Evolutionary conservation across 2,329 filamentous ascomycete species (phyloP).

Genomic region (Talaromyces albobiverticillius): DNA sequence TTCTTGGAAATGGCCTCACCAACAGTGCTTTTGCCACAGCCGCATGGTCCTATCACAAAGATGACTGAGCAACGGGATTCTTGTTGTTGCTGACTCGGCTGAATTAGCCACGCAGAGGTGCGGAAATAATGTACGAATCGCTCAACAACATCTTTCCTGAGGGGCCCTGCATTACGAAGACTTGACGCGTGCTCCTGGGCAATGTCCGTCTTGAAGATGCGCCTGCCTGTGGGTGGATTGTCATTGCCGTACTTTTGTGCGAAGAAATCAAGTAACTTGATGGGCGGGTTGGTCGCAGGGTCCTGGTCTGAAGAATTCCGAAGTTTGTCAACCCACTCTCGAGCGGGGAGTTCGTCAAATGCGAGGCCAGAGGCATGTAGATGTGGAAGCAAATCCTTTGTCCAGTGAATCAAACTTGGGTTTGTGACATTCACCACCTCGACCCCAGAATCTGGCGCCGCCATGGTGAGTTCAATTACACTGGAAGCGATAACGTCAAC

Average conservation of each 20-base stretch:
- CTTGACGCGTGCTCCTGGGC: too few species aligned
- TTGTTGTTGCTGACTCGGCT: too few species aligned
- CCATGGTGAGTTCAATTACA: slow-evolving; percentile 20
- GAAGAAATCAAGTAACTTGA: slow-evolving; percentile 55
- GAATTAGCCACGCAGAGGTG: too few species aligned
- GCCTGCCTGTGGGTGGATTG: slow-evolving; percentile 16
- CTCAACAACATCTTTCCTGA: too few species aligned
- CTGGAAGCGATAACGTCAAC: slow-evolving; percentile 29
- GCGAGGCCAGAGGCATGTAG: slow-evolving; percentile 46
- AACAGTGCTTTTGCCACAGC: too few species aligned
- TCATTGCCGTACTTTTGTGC: slow-evolving; percentile 47
- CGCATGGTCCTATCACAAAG: too few species aligned
- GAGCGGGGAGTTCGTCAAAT: slow-evolving; percentile 23
- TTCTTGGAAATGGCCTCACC: too few species aligned
- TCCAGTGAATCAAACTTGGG: slow-evolving; percentile 39
- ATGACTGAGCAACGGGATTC: too few species aligned
- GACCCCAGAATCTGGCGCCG: slow-evolving; percentile 16
- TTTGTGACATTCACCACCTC: slow-evolving; percentile 50
- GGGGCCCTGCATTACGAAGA: too few species aligned
- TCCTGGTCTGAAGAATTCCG: slow-evolving; percentile 48
- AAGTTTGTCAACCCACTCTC: slow-evolving; percentile 34
- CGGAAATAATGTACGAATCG: too few species aligned
- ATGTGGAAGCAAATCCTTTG: slow-evolving; percentile 51
- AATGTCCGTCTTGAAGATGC: too few species aligned
- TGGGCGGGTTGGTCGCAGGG: slow-evolving; percentile 47